These are phyloP conservation scores for Claviceps digitariae DNA, from an alignment of 2,329 filamentous ascomycete species.

Conservation along the genomic window DNA sequence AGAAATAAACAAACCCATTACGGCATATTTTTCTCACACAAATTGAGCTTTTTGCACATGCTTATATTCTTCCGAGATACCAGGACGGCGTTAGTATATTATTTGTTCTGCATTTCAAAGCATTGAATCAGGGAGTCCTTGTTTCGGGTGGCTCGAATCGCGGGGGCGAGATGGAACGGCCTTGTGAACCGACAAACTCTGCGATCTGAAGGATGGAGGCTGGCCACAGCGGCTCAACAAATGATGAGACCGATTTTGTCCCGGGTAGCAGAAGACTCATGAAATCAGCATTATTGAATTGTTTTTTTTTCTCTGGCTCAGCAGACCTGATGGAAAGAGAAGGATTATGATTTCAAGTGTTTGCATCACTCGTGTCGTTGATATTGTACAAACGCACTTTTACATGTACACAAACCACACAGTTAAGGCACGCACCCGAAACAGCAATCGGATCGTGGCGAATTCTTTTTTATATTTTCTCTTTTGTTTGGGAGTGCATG, in stretches of 20 bases:
- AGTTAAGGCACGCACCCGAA: neutral
- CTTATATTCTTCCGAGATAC: slow-evolving; percentile 20
- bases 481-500: too few species aligned
- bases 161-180: neutral
- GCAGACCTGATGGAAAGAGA: neutral
- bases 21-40: neutral
- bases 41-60: slow-evolving; percentile 4
- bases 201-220: neutral
- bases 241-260: neutral
- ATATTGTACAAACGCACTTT: neutral
- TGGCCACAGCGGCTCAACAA: neutral
- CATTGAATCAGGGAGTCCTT: neutral
- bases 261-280: neutral
- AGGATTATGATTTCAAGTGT: neutral
- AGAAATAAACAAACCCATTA: too few species aligned
- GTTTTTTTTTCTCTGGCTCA: neutral
- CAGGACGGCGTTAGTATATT: slow-evolving; percentile 23
- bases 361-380: neutral
- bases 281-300: neutral
- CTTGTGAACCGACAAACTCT: slow-evolving; percentile 1
- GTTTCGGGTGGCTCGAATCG: neutral
- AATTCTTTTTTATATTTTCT: neutral
- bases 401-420: neutral
- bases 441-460: neutral
- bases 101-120: slow-evolving; percentile 5